Conservation (phyloP, 306 rosid species). For the Prinsepia uniflora region DNA sequence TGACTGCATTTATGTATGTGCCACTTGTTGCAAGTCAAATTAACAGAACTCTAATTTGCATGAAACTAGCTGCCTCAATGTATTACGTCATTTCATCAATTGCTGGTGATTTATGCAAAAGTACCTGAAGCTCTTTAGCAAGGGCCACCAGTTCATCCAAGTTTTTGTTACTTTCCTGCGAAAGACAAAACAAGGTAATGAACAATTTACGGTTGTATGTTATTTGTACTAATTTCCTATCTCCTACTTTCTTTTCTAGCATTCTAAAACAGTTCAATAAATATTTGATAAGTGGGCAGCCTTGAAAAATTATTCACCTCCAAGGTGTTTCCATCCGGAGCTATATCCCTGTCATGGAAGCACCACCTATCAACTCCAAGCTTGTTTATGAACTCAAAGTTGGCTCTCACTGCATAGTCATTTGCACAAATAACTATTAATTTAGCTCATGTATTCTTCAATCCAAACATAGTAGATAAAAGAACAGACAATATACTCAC, state of each 20-base stretch:
- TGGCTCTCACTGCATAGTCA: slow-evolving; percentile 68
- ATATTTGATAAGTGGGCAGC: neutral
- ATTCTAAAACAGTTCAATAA: neutral
- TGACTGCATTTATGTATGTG: neutral
- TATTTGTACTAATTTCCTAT: neutral
- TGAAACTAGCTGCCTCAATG: neutral
- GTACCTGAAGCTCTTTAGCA: slow-evolving; percentile 90
- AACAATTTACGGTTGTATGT: neutral
- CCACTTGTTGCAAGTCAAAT: neutral
- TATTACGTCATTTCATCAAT: neutral
- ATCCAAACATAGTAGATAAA: slow-evolving; percentile 3
- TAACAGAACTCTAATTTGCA: neutral
- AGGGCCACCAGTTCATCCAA: slow-evolving; percentile 91
- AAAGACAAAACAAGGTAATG: slow-evolving; percentile 20
- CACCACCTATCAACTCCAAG: slow-evolving; percentile 90
- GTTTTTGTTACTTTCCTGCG: slow-evolving; percentile 79
- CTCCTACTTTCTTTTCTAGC: neutral
- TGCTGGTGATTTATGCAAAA: neutral
- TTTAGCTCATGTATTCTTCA: neutral
- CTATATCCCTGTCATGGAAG: slow-evolving; percentile 93
- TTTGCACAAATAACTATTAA: slow-evolving; percentile 13
- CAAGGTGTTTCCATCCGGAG: slow-evolving; percentile 71
- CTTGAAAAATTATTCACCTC: slow-evolving; percentile 43
- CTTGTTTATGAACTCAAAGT: slow-evolving; percentile 83
- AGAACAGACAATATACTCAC: slow-evolving; percentile 37